phyloP scores from a whole-genome alignment of 1,284 basidiomycete genomes.

The Chalciporus sp. region DNA sequence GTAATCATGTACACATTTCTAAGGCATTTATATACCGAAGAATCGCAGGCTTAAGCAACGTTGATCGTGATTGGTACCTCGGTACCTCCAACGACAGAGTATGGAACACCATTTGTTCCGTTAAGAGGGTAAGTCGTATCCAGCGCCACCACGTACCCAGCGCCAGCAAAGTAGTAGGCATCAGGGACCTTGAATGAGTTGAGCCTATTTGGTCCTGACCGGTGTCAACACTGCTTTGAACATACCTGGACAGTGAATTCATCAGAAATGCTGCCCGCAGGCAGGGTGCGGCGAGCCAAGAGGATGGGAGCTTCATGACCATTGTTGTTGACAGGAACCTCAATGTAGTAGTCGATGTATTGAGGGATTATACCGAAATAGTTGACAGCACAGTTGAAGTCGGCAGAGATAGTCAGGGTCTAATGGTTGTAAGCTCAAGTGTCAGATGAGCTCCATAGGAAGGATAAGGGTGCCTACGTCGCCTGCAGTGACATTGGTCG shows the following conservation, averaged over 20 bases:
- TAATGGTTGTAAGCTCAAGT: neutral
- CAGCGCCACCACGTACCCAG: constrained; percentile 29
- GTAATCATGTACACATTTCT: too few relatives aligned
- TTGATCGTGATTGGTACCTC: constrained; percentile 21
- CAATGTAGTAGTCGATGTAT: constrained; percentile 38
- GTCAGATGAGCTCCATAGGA: neutral
- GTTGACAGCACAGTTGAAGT: constrained; percentile 33
- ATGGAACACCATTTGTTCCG: constrained; percentile 22
- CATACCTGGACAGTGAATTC: constrained; percentile 24
- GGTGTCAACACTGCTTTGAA: neutral
- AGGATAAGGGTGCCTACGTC: constrained; percentile 21
- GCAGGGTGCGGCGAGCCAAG: constrained; percentile 23
- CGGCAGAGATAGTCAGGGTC: constrained; percentile 25
- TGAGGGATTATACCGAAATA: constrained; percentile 20
- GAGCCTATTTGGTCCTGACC: neutral
- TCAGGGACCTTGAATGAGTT: constrained; percentile 10
- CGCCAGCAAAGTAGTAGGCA: constrained; percentile 29
- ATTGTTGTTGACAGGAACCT: constrained; percentile 34
- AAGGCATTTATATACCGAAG: neutral
- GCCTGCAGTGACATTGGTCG: constrained; percentile 26
- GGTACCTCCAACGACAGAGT: constrained; percentile 29
- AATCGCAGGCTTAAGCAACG: neutral
- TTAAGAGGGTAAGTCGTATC: constrained; percentile 28
- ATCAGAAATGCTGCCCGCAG: constrained; percentile 11
- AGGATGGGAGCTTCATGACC: constrained; percentile 36